These are phyloP conservation scores for Penicillium rolfsii DNA, from an alignment of 2,329 filamentous ascomycete species.

Conservation along the genomic window DNA sequence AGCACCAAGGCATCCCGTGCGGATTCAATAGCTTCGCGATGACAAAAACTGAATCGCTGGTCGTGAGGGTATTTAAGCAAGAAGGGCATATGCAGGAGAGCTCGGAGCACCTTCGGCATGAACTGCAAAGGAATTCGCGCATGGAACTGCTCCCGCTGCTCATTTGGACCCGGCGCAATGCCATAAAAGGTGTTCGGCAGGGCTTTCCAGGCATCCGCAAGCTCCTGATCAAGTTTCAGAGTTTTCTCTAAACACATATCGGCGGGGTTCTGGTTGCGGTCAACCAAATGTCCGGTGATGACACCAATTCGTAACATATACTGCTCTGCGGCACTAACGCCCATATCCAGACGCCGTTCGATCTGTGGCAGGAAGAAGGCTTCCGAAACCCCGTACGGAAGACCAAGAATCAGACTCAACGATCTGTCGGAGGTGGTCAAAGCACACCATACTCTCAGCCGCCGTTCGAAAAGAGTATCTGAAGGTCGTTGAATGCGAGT, in stretches of 20 bases:
- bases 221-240: conserved; percentile 47
- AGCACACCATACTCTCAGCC: conserved; percentile 45
- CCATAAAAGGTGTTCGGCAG: conserved; percentile 40
- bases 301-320: conserved; percentile 39
- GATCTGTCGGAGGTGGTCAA: conserved; percentile 54
- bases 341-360: conserved; percentile 25
- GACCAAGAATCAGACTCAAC: conserved; percentile 57
- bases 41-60: conserved; percentile 44
- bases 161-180: conserved; percentile 24
- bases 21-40: conserved; percentile 45
- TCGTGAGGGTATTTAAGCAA: conserved; percentile 47
- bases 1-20: conserved; percentile 46
- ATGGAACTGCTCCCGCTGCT: conserved; percentile 34
- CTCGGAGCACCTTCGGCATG: conserved; percentile 44
- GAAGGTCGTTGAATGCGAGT: conserved; percentile 32
- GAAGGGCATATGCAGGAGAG: conserved; percentile 53
- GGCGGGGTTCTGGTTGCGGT: conserved; percentile 46
- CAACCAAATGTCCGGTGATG: conserved; percentile 45
- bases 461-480: conserved; percentile 35
- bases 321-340: conserved; percentile 28
- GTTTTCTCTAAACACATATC: conserved; percentile 45
- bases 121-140: conserved; percentile 45
- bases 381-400: conserved; percentile 51
- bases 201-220: conserved; percentile 36
- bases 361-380: conserved; percentile 36